Evolutionary conservation across 176 grass and related monocot genomes (phyloP), one percentile per base, ranked within the genome.

Genomic region (Oryza brachyantha): DNA sequence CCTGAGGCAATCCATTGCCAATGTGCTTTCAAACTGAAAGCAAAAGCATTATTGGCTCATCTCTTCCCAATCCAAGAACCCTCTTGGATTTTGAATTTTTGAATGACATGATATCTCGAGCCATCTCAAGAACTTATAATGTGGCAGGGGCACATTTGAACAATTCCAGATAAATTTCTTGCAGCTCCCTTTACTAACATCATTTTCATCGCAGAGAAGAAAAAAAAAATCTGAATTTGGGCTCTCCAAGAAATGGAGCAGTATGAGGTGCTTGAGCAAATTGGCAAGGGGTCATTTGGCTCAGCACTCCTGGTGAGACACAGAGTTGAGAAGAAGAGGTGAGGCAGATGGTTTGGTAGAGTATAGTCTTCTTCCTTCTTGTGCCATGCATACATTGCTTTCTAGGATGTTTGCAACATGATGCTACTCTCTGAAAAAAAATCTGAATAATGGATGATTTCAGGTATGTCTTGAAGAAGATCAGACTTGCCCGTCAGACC

Each of bases 391-490:
- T 39, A 14, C 14, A 25, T 59, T 81, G 8, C 55, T 72, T 43
- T n/a, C 3, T 77, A 36, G 11, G 29, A 66, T 64, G 52, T 36
- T 19, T 64, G 19, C n/a, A 55, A 29, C 35, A 65, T 81, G 57
- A 24, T 72, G 21, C 28, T 38, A 70, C 46, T 6, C 48, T 79
- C 81, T 70, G 6, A 74, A 38, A 25, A 35, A n/a, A 32, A 25
- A 35, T 55, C 50, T 55, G 19, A 55, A 55, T 9, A 22, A 34
- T 70, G 17, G 11, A 50, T 78, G 54, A 22, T 66, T 68, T 66
- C 73, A 97, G 94, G 79, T 97, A 97, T 77, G 94, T 97, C 29
- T 50, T 97, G 85, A 97, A 97, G 82, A 97, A 93, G 86, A 97
- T 97, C 25, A 86, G 94, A 64, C 91, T 97, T 11, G 94, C 94